Evolutionary conservation across 257 asterid species (phyloP).

Genomic region (Avicennia marina): DNA sequence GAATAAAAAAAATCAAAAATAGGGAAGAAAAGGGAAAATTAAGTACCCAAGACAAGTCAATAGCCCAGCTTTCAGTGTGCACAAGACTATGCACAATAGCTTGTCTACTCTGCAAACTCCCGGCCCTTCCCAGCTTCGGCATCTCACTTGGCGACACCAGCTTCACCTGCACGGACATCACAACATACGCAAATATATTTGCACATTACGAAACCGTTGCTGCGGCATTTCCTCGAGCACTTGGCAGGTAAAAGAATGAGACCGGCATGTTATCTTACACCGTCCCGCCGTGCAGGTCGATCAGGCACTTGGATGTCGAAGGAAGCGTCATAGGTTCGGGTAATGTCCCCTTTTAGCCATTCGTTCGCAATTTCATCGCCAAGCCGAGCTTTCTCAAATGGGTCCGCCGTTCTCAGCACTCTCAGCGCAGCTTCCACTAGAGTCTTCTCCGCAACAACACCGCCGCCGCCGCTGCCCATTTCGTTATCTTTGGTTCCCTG

Average conservation of each 20-base stretch:
- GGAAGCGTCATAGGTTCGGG: slow-evolving; percentile 37
- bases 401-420: slow-evolving; percentile 77
- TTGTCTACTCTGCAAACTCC: slow-evolving; percentile 94
- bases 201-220: neutral
- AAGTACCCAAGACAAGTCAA: slow-evolving; percentile 93
- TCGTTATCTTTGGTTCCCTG: neutral
- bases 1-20: neutral
- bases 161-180: slow-evolving; percentile 60
- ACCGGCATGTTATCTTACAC: slow-evolving; percentile 27
- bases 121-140: slow-evolving; percentile 97
- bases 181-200: neutral
- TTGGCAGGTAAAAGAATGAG: slow-evolving; percentile 10
- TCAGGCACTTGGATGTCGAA: slow-evolving; percentile 50
- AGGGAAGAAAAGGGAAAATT: neutral
- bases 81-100: slow-evolving; percentile 94
- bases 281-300: slow-evolving; percentile 71
- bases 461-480: slow-evolving; percentile 32
- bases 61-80: slow-evolving; percentile 98
- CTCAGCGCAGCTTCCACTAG: slow-evolving; percentile 79
- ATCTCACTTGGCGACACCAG: slow-evolving; percentile 87
- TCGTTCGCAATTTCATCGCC: slow-evolving; percentile 71
- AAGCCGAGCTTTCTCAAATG: slow-evolving; percentile 75
- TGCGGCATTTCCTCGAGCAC: slow-evolving; percentile 49
- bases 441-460: slow-evolving; percentile 32
- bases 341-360: slow-evolving; percentile 63